These are phyloP conservation scores for Arabidopsis arenosa DNA, from an alignment of 345 rosid genomes.

Conservation along the genomic window DNA sequence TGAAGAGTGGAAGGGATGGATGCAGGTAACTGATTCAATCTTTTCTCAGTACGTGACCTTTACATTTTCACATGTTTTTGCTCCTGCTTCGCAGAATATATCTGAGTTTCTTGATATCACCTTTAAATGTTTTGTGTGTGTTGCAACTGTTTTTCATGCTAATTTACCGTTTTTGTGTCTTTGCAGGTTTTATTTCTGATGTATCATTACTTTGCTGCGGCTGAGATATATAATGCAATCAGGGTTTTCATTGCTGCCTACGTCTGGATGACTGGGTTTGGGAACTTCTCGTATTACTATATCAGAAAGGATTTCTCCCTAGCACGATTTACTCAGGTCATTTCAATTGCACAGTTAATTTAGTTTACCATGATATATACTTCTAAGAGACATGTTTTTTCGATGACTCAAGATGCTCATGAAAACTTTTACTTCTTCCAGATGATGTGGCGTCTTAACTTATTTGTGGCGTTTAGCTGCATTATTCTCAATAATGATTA, in stretches of 20 bases:
- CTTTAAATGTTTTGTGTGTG: not conserved
- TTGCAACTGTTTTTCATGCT: slow-evolving; percentile 16
- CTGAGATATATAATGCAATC: slow-evolving; percentile 92
- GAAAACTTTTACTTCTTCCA: slow-evolving; percentile 51
- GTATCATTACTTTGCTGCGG: slow-evolving; percentile 98
- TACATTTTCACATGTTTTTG: not conserved
- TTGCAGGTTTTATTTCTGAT: slow-evolving; percentile 89
- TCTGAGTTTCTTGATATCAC: slow-evolving; percentile 20
- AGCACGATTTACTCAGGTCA: slow-evolving; percentile 95
- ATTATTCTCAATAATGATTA: slow-evolving; percentile 92
- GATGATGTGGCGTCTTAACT: slow-evolving; percentile 99
- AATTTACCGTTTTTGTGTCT: slow-evolving; percentile 14
- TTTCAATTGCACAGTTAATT: slow-evolving; percentile 7
- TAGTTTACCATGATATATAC: slow-evolving; percentile 28
- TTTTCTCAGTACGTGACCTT: not conserved
- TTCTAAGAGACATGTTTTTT: slow-evolving; percentile 10
- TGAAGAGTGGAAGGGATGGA: slow-evolving; percentile 99
- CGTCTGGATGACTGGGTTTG: slow-evolving; percentile 99
- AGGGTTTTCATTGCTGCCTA: slow-evolving; percentile 97
- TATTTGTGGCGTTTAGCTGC: slow-evolving; percentile 88
- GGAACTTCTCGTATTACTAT: slow-evolving; percentile 96
- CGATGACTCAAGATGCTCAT: slow-evolving; percentile 24
- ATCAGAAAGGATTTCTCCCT: slow-evolving; percentile 92
- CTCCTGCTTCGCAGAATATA: slow-evolving; percentile 5
- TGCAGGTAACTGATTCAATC: slow-evolving; percentile 75